Evolutionary conservation across 2,329 filamentous ascomycete genomes (phyloP).

Genomic region (Xylariaceae sp.): DNA sequence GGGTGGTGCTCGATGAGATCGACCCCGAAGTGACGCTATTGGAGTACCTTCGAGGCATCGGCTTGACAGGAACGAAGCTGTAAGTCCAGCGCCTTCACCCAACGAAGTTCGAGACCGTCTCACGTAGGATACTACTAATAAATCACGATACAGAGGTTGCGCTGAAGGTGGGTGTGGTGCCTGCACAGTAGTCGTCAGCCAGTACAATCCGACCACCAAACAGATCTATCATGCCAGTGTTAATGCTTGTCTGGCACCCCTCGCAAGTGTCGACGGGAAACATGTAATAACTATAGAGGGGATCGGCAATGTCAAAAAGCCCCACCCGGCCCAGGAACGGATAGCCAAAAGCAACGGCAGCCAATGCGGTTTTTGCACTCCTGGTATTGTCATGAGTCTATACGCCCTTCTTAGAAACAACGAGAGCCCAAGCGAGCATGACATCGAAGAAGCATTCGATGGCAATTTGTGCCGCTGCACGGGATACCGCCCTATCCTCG

Average conservation of each 20-base stretch:
- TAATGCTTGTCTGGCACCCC: slow-evolving; percentile 91
- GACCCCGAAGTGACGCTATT: slow-evolving; percentile 92
- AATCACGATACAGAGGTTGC: slow-evolving; percentile 66
- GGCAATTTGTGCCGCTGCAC: slow-evolving; percentile 96
- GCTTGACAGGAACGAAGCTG: slow-evolving; percentile 93
- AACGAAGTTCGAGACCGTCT: too few relatives aligned
- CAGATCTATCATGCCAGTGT: slow-evolving; percentile 95
- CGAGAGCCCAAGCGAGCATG: slow-evolving; percentile 74
- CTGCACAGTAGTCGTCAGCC: slow-evolving; percentile 93
- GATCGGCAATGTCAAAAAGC: slow-evolving; percentile 84
- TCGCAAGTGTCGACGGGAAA: slow-evolving; percentile 94
- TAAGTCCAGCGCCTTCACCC: slow-evolving; percentile 42
- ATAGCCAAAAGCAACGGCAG: slow-evolving; percentile 91
- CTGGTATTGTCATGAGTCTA: slow-evolving; percentile 96
- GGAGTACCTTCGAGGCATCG: slow-evolving; percentile 91
- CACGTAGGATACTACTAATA: slow-evolving; percentile 9
- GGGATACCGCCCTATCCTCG: slow-evolving; percentile 90
- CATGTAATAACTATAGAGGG: slow-evolving; percentile 98
- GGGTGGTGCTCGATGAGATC: slow-evolving; percentile 81
- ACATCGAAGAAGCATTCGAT: slow-evolving; percentile 95
- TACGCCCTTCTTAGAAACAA: slow-evolving; percentile 93
- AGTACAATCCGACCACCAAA: slow-evolving; percentile 90
- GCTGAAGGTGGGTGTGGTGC: slow-evolving; percentile 96
- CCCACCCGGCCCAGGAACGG: slow-evolving; percentile 89
- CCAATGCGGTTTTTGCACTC: slow-evolving; percentile 94